phyloP scores from a whole-genome alignment of 768 basidiomycete genomes.

The Pisolithus tinctorius region DNA sequence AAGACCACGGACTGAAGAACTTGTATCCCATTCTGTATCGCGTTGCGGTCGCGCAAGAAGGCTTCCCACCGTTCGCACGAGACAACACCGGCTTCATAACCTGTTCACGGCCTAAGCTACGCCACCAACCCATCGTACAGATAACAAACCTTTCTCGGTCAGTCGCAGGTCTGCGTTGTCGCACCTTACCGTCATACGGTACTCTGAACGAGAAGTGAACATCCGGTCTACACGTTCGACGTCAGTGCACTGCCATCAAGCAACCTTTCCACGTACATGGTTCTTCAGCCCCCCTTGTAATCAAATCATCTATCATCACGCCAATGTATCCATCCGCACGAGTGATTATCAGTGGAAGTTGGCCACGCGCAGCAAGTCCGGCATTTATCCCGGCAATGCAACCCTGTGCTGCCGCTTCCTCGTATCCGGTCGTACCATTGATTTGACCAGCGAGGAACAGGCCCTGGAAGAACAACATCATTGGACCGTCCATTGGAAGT shows the following conservation, averaged over 20 bases:
- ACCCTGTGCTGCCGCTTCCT: conserved; percentile 91
- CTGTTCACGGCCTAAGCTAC: conserved; percentile 18
- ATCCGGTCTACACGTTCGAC: conserved; percentile 59
- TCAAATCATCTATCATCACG: conserved; percentile 89
- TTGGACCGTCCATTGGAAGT: neutral
- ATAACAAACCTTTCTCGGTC: conserved; percentile 58
- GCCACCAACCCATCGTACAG: neutral
- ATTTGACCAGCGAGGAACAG: conserved; percentile 89
- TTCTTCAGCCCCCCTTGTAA: conserved; percentile 84
- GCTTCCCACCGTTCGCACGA: conserved; percentile 37
- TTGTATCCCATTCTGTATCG: conserved; percentile 28
- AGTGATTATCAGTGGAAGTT: conserved; percentile 55
- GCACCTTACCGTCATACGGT: conserved; percentile 78
- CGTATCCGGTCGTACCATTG: conserved; percentile 91
- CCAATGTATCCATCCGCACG: conserved; percentile 86
- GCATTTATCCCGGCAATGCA: conserved; percentile 86
- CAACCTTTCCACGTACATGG: conserved; percentile 50
- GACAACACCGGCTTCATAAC: conserved; percentile 36
- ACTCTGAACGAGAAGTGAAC: conserved; percentile 90
- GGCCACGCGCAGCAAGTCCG: conserved; percentile 55
- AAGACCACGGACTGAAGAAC: conserved; percentile 28
- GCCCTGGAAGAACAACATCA: conserved; percentile 36
- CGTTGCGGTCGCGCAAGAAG: conserved; percentile 27
- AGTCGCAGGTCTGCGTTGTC: conserved; percentile 86
- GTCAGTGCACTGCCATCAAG: neutral